A percentile compares a stretch with the other conserved stretches of the same genome.
Evolutionary conservation across 176 grass and related monocot species (phyloP).

Genomic region (Paspalum vaginatum): DNA sequence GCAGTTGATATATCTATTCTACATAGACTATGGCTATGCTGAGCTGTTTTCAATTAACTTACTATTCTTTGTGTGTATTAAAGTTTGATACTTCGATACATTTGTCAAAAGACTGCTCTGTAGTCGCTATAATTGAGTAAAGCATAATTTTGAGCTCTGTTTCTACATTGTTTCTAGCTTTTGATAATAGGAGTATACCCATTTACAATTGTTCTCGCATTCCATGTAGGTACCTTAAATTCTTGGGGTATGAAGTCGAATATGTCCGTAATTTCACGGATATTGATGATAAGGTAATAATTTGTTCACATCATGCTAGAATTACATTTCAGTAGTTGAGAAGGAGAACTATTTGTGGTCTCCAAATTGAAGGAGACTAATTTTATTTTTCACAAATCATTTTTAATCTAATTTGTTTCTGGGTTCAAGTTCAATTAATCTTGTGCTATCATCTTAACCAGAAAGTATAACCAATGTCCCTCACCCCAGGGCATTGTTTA

Average conservation of each 20-base stretch:
- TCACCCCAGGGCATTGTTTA: neutral
- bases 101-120: neutral
- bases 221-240: conserved; percentile 68
- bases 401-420: neutral
- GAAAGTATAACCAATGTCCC: neutral
- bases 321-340: conserved; percentile 16
- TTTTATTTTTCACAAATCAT: neutral
- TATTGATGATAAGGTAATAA: conserved; percentile 89
- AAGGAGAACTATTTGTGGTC: neutral
- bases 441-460: neutral
- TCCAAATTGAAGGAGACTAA: neutral
- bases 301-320: neutral
- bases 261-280: conserved; percentile 97
- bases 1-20: no score
- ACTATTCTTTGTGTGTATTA: neutral
- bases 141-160: conserved; percentile 5
- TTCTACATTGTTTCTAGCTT: conserved; percentile 25
- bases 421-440: neutral
- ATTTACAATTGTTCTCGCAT: conserved; percentile 12
- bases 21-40: no score
- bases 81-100: neutral
- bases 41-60: neutral
- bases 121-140: neutral
- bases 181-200: conserved; percentile 20
- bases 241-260: conserved; percentile 84